Percentiles rank a stretch among this genome's conserved stretches.
Conservation (phyloP, 2,329 filamentous ascomycete genomes). For the Aspergillus tubingensis region DNA sequence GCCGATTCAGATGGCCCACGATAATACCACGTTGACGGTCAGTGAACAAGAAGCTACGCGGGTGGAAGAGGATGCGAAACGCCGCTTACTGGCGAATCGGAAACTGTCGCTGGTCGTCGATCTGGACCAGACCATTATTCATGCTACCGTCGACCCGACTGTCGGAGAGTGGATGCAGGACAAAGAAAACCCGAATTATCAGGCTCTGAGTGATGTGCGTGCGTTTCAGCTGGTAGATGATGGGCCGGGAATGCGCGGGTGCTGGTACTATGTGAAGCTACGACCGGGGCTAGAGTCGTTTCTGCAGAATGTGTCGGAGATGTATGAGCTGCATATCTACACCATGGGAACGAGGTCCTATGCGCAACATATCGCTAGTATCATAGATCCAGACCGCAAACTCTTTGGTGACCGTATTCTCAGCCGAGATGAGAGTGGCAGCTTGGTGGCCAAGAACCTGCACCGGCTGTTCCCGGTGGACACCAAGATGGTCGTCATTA, state of each 20-base stretch:
- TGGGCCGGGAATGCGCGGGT: constrained; percentile 71
- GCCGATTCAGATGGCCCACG: constrained; percentile 92
- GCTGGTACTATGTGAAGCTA: constrained; percentile 98
- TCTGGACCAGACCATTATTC: constrained; percentile 96
- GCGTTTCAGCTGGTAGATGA: constrained; percentile 90
- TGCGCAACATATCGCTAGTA: constrained; percentile 83
- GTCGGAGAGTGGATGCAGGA: constrained; percentile 95
- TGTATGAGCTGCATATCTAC: constrained; percentile 97
- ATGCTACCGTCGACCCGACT: constrained; percentile 95
- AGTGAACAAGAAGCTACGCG: constrained; percentile 77
- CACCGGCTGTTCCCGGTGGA: constrained; percentile 92
- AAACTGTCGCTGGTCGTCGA: constrained; percentile 95
- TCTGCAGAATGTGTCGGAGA: constrained; percentile 70
- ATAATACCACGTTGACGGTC: constrained; percentile 83
- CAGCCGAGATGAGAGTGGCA: constrained; percentile 95
- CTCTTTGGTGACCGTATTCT: constrained; percentile 94
- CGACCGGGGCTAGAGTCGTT: constrained; percentile 84
- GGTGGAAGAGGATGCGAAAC: constrained; percentile 83
- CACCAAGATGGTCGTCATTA: constrained; percentile 99
- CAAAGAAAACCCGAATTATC: constrained; percentile 83
- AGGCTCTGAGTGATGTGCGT: constrained; percentile 83
- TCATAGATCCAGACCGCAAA: constrained; percentile 86
- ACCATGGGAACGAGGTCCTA: constrained; percentile 99
- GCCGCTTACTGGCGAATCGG: constrained; percentile 73
- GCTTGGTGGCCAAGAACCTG: constrained; percentile 84